Evolutionary conservation across 495 filamentous ascomycete genomes (phyloP).

Genomic region (Glonium stellatum): DNA sequence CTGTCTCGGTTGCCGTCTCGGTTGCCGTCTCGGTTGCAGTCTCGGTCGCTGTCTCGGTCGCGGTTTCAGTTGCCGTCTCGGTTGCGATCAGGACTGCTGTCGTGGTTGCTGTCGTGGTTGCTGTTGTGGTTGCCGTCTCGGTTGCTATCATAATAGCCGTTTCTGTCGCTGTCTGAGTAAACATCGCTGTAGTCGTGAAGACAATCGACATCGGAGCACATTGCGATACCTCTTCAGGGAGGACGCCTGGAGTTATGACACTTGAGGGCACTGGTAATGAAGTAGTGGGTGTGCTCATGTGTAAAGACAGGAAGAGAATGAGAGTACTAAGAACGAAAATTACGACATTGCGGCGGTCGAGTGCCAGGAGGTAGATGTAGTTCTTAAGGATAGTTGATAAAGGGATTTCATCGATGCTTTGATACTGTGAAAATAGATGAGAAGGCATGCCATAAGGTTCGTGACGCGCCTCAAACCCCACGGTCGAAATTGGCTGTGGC

Average conservation of each 20-base stretch:
- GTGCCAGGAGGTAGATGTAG: slow-evolving; percentile 58
- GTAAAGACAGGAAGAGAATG: slow-evolving; percentile 16
- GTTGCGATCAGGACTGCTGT: no score
- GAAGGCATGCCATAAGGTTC: slow-evolving; percentile 10
- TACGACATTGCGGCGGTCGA: slow-evolving; percentile 64
- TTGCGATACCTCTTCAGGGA: background rate
- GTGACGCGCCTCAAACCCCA: background rate
- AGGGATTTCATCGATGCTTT: slow-evolving; percentile 28
- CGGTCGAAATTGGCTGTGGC: background rate
- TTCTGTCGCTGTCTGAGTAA: background rate
- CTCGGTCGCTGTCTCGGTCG: slow-evolving; percentile 6
- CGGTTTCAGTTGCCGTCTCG: slow-evolving; percentile 7
- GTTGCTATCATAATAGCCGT: background rate
- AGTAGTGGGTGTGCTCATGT: background rate
- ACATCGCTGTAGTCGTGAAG: slow-evolving; percentile 10
- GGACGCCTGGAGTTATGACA: background rate
- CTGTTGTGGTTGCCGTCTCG: slow-evolving; percentile 12
- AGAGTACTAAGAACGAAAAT: slow-evolving; percentile 48
- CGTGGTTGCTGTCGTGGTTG: slow-evolving; percentile 5
- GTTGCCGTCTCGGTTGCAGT: slow-evolving; percentile 13
- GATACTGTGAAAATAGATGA: background rate
- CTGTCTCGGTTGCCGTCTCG: slow-evolving; percentile 3
- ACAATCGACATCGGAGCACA: slow-evolving; percentile 3
- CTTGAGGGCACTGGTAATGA: background rate
- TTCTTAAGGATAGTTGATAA: slow-evolving; percentile 51